Base-by-base conservation (phyloP, 1,139 yeast species). In the Candida gigantensis region DNA sequence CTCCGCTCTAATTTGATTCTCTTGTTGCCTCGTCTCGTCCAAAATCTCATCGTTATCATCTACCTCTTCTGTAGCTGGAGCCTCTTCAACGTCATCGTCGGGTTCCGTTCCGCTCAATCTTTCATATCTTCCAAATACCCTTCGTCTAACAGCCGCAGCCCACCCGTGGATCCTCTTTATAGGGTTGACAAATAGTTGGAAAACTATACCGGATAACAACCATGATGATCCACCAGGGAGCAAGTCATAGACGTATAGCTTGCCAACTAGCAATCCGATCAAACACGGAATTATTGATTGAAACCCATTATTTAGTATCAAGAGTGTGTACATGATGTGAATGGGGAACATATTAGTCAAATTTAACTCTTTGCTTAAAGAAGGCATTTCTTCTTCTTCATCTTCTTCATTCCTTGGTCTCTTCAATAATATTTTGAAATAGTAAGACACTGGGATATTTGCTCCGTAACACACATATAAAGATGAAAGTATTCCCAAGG, bases 201-300 rank as follows among this genome's bases (percentile, higher is more conserved):
- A 65, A 9, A 59, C 19, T 3, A 43, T 30, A 8, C 40, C 42
- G 4, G 78, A 71, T 16, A 79, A 63, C n/a, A 77, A 48, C 65
- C 84, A 76, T 54, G 72, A 58, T 36, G 66, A 66, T 39, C 77
- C 67, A 1, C 86, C 85, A 3, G 88, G 87, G 12, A 84, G 56
- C 7, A 84, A 57, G 24, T 79, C 83, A 41, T 71, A 64, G 11
- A 65, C 60, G 40, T 80, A 64, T 30, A 82, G 56, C 34, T 69
- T 72, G 3, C 90, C 89, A n/a, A 83, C 53, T 2, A 74, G 41
- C 53, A 83, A 68, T 0, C 94, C 94, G 8, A 76, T 54, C 2
- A 71, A 32, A 8, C 82, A 71, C 6, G 81, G 77, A 1, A 79
- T 46, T 1, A 78, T 46, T 23, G 83, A 72, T 32, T 58, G 57